Base-by-base conservation (phyloP, 2,329 filamentous ascomycete genomes). In the Monosporascus sp. region DNA sequence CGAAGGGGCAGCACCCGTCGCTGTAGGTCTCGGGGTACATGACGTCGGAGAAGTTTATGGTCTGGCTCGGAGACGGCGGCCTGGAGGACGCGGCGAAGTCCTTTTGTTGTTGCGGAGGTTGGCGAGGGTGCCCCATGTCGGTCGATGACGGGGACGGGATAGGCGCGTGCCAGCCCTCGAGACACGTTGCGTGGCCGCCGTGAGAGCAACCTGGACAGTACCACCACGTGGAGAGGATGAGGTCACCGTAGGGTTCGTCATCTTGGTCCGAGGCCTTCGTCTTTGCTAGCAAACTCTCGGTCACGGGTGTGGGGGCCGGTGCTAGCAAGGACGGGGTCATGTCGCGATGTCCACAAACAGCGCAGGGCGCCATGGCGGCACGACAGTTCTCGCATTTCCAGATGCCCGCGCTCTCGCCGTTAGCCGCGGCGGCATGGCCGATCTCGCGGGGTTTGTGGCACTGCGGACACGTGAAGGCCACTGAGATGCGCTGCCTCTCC, bases 141-240 rank as follows among this genome's bases (percentile, higher is more conserved):
- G 5, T 37, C 1, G 20, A 38, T 39, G 18, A 6, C 4, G 51
- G 14, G 14, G 59, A 51, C 37, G 52, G 20, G 11, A 68, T 58
- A 6, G 72, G 62, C 0, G 72, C 72, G 64, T 86, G 83, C 83
- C 83, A 87, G 2, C 73, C 73, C 51, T 79, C 74, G 1, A 87
- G 72, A 53, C 83, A 87, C 0, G 76, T 76, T 0, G 79, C 75
- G 64, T 87, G 83, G 0, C 83, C 83, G 27, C 83, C 83, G 59
- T 87, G 83, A 1, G 76, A 76, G 60, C 83, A 87, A 14, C 78
- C 80, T 1, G 79, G 77, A 53, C 83, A 87, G 60, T 81, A 82
- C 80, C 81, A 86, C 83, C 83, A 87, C 2, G 75, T 75, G 0
- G 72, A 68, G 27, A 77, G 58, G 5, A 70, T 61, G 1, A 65